Evolutionary conservation across 2,329 filamentous ascomycete genomes (phyloP).

Genomic region (Colletotrichum agaves): DNA sequence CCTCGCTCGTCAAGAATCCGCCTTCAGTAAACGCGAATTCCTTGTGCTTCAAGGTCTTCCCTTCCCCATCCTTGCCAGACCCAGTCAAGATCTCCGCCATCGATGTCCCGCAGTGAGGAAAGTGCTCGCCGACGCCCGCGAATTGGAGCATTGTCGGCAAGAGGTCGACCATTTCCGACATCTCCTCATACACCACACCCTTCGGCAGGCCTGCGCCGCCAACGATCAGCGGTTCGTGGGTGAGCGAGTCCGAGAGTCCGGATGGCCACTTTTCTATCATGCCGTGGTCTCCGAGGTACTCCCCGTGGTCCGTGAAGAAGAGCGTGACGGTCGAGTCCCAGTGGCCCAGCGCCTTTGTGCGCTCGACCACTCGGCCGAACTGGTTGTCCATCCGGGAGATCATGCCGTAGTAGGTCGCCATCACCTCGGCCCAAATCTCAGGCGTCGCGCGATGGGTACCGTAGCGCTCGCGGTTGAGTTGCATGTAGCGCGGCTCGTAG

Average conservation of each 20-base stretch:
- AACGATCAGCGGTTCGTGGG: conserved; percentile 56
- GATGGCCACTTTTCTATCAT: conserved; percentile 62
- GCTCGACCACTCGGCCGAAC: conserved; percentile 53
- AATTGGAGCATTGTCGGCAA: conserved; percentile 55
- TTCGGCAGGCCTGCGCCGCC: conserved; percentile 53
- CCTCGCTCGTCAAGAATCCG: conserved; percentile 55
- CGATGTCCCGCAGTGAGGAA: conserved; percentile 46
- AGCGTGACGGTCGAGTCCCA: conserved; percentile 55
- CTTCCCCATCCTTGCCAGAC: conserved; percentile 1
- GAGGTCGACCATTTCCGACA: conserved; percentile 58
- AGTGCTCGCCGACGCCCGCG: conserved; percentile 50
- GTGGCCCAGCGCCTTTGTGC: conserved; percentile 46
- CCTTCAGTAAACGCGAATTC: conserved; percentile 56
- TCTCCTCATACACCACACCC: conserved; percentile 46
- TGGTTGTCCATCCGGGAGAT: conserved; percentile 57
- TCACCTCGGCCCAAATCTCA: conserved; percentile 56
- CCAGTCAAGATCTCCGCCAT: conserved; percentile 18
- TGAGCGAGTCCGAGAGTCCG: conserved; percentile 53
- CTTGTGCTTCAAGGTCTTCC: conserved; percentile 45
- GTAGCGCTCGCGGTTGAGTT: conserved; percentile 50
- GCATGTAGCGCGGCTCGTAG: conserved; percentile 56
- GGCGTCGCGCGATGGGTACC: conserved; percentile 52
- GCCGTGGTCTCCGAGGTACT: conserved; percentile 59
- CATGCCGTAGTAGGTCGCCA: conserved; percentile 59
- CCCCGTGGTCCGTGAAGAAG: conserved; percentile 58